Evolutionary conservation across 2,329 filamentous ascomycete species (phyloP), one percentile per base, ranked within the genome.

Genomic region (Hypoxylon sp.): DNA sequence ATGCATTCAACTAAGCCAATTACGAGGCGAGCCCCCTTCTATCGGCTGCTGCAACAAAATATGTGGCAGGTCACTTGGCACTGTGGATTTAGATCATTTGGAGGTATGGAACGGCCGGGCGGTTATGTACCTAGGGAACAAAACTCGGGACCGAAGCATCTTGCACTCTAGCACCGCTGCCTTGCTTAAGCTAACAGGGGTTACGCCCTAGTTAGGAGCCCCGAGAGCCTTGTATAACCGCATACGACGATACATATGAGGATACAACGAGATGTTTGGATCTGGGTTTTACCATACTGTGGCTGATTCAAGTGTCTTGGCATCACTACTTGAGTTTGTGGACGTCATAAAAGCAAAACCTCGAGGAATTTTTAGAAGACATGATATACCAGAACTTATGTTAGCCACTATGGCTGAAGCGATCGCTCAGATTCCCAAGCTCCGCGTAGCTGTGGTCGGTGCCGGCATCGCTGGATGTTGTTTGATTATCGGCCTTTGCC

Each of bases 401-500:
- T n/a, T n/a, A 33, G 9, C 14, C 30, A 33, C 14, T 4, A 33
- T 12, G 30, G 4, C 12, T 2, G 30, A 33, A 33, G 11, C 8
- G 4, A 11, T 14, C 30, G 30, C 14, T 14, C 30, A 33, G 2
- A 33, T 12, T 33, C 1, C 30, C 30, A 33, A 33, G 38, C 42
- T 68, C 12, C 62, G 62, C 4, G 51, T 68, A 20, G 66, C 57
- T 20, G 49, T 68, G 14, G 45, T 68, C 53, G 66, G 66, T 28
- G 66, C 66, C 6, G 66, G 66, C n/a, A 66, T 68, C 14, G 66
- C 66, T 4, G 66, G 66, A 6, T 57, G 54, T 44, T 66, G 66
- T 33, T 54, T 68, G 14, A 44, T 59, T 9, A 52, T 68, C n/a
- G 66, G 63, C 9, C 64, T 69, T 16, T 55, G 56, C 32, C 55